A percentile compares a stretch with the other conserved stretches of the same genome.
phyloP scores from a whole-genome alignment of 1,139 yeast genomes.

The Lodderomyces orthopsilosis region DNA sequence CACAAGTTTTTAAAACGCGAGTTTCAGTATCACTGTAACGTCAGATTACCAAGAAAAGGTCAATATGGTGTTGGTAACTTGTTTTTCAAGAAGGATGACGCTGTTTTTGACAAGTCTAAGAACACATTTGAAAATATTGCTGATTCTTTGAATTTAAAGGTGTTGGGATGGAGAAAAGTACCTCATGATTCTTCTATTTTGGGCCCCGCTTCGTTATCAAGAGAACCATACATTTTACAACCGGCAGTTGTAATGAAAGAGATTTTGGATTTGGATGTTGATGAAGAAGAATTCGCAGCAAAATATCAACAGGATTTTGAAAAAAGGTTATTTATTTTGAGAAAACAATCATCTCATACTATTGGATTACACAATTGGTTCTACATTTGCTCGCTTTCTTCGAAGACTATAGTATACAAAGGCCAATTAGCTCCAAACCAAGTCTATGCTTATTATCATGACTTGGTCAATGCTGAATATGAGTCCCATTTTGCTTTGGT shows the following conservation, averaged over 20 bases:
- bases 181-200: constrained; percentile 91
- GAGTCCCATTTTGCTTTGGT: constrained; percentile 96
- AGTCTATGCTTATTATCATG: constrained; percentile 92
- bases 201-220: constrained; percentile 91
- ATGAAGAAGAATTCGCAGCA: constrained; percentile 54
- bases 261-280: constrained; percentile 44
- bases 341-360: constrained; percentile 87
- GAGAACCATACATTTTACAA: constrained; percentile 90
- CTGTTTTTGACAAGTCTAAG: constrained; percentile 63
- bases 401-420: constrained; percentile 89
- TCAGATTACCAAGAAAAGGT: constrained; percentile 68
- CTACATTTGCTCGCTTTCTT: constrained; percentile 89
- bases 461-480: constrained; percentile 85
- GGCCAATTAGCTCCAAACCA: constrained; percentile 97
- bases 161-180: constrained; percentile 94
- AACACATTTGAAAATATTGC: constrained; percentile 82
- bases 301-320: constrained; percentile 68
- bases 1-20: constrained; percentile 84
- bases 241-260: constrained; percentile 77
- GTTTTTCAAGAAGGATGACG: constrained; percentile 81
- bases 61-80: constrained; percentile 95
- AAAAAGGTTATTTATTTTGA: constrained; percentile 76
- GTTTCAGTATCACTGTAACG: constrained; percentile 62
- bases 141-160: constrained; percentile 67
- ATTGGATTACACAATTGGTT: constrained; percentile 97